Base-by-base conservation (phyloP, 306 rosid species). In the Castanopsis chinensis region DNA sequence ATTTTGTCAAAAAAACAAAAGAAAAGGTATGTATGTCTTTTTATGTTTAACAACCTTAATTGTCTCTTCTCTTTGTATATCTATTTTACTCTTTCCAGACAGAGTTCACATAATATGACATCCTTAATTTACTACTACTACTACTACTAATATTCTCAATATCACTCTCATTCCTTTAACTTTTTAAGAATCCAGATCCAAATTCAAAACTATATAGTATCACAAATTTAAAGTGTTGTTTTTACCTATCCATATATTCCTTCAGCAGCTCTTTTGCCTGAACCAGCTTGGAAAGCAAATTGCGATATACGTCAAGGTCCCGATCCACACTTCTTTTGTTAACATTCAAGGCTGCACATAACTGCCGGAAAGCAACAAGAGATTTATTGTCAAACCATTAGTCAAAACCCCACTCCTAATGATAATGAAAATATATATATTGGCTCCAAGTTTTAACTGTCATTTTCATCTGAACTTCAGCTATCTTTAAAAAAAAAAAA, bases 251-350 rank as follows among this genome's bases (percentile, higher is more conserved):
- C 60, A 96, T 79, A 32, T 96, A 96, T 87, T 96, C 99, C 93
- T 78, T 93, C 53, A 93, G 97, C 81, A 96, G 85, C 79, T 96
- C 98, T 79, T 96, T 96, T 19, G 99, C 99, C 86, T 96, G 99
- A 85, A 93, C 99, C 88, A 96, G 80, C 86, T 93, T 96, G 45
- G 99, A 93, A 57, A 96, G 99, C 78, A 93, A 86, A 83, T 96
- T 93, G 63, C 98, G 98, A 76, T 93, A 96, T 78, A 96, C 94
- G 33, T 96, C 99, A 87, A 96, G 92, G 88, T 96, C 99, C 35
- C 98, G 89, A 81, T 96, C 99, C 76, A 96, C 99, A 76, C 94
- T 86, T 88, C 89, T 88, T 85, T 96, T 96, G 84, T 89, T 68
- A 69, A 96, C 69, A 71, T 89, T 93, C 79, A 96, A 84, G 81